Base-by-base conservation (phyloP, 768 basidiomycete genomes). In the Suillus sp. region DNA sequence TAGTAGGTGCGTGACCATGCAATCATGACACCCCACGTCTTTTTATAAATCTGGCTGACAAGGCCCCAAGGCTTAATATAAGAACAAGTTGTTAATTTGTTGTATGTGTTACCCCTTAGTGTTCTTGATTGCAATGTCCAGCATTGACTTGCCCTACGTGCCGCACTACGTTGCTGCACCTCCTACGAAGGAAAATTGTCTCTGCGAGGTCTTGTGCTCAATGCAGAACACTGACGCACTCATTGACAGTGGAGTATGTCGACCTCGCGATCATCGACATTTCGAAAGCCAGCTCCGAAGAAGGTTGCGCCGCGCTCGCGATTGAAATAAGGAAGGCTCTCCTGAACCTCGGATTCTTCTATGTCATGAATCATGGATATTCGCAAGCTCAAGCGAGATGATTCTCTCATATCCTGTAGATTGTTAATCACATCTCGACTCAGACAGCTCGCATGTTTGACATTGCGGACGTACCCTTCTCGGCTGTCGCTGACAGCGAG, bases 261-360 rank as follows among this genome's bases (percentile, higher is more conserved):
- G 81, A 85, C 47, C 78, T 88, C 14, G 75, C 83, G 0, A 76
- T 82, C 59, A 79, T 87, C 60, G 85, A 87, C 64, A 67, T 88
- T 25, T 75, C 84, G 14, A 74, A 76, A 59, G 77, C 75, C 3
- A 59, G 63, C 1, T 82, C 77, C 7, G 65, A 69, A 0, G 78
- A 82, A 61, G 80, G 75, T 4, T 77, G 80, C 10, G 66, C 68
- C 0, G 67, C 67, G 30, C 71, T 87, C 2, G 78, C 79, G 0
- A 58, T 67, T 6, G 75, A 83, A 65, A 75, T 83, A 6, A 74
- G 72, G 22, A 76, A 83, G 56, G 84, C 85, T 2, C 78, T 86
- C 74, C 71, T 72, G 58, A 77, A 71, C 8, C 71, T 75, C 54
- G 79, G 81, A 3, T 83, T 83, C 66, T 77, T 80, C 67, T 78